Conservation (phyloP, 2,329 filamentous ascomycete genomes). For the Aspergillus ochraceus region DNA sequence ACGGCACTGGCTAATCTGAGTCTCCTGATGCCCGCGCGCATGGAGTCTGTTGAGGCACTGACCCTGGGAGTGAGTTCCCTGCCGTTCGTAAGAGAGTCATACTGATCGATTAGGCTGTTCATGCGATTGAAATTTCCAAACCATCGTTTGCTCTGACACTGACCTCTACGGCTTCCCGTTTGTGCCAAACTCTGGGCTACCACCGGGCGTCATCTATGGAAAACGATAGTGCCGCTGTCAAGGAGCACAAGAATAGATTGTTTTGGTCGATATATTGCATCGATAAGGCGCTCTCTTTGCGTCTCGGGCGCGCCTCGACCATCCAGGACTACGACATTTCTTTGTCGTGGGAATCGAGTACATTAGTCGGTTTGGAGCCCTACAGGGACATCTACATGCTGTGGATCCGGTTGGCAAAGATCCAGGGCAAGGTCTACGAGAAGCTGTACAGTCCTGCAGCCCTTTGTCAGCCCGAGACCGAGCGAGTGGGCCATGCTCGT, state of each 20-base stretch:
- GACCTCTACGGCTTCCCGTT: slow-evolving; percentile 57
- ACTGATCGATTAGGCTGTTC: slow-evolving; percentile 50
- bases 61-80: slow-evolving; percentile 53
- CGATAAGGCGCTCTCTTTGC: slow-evolving; percentile 59
- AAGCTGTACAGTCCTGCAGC: slow-evolving; percentile 50
- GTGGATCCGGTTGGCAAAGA: slow-evolving; percentile 57
- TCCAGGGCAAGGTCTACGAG: slow-evolving; percentile 62
- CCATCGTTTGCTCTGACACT: slow-evolving; percentile 67
- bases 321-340: slow-evolving; percentile 63
- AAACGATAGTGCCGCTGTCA: slow-evolving; percentile 18
- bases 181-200: slow-evolving; percentile 64
- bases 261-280: slow-evolving; percentile 63
- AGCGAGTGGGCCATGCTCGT: slow-evolving; percentile 29
- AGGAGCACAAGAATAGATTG: slow-evolving; percentile 40
- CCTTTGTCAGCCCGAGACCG: slow-evolving; percentile 26
- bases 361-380: slow-evolving; percentile 18
- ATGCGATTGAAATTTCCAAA: slow-evolving; percentile 62
- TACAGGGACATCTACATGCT: slow-evolving; percentile 52
- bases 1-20: slow-evolving; percentile 50
- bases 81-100: neutral
- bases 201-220: slow-evolving; percentile 44
- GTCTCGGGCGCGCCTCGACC: slow-evolving; percentile 58
- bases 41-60: slow-evolving; percentile 60
- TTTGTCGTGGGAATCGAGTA: slow-evolving; percentile 34
- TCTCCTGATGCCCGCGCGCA: slow-evolving; percentile 56